These are phyloP conservation scores for Odontarrhena argentea DNA, from an alignment of 345 rosid species.

Conservation along the genomic window DNA sequence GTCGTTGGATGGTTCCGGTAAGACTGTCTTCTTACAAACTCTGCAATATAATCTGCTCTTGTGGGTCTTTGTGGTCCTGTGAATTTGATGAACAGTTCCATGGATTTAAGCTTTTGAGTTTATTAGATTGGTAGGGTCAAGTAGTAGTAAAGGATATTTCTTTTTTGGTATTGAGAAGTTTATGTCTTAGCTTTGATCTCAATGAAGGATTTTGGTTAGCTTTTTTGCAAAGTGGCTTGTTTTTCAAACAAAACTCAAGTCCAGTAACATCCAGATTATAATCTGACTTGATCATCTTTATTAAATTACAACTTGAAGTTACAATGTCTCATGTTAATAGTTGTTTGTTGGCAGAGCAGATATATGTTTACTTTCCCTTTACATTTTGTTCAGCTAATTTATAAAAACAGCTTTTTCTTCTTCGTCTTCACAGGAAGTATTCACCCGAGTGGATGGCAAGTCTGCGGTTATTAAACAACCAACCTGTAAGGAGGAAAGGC, in stretches of 20 bases:
- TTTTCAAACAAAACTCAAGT: neutral
- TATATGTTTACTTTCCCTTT: neutral
- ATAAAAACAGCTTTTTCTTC: neutral
- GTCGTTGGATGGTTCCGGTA: constrained; percentile 87
- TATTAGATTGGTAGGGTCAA: constrained; percentile 15
- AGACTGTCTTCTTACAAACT: neutral
- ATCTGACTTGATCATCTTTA: neutral
- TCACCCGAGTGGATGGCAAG: constrained; percentile 50
- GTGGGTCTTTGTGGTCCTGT: constrained; percentile 16
- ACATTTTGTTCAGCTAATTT: constrained; percentile 17
- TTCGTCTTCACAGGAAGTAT: constrained; percentile 47
- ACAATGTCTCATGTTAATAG: neutral
- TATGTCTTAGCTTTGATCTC: constrained; percentile 23
- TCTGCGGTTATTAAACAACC: constrained; percentile 68
- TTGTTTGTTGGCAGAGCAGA: constrained; percentile 13
- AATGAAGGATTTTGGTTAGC: constrained; percentile 12
- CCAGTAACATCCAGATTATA: neutral
- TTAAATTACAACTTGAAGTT: neutral
- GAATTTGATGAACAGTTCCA: constrained; percentile 8
- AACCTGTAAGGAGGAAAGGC: constrained; percentile 46
- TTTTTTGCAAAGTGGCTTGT: neutral
- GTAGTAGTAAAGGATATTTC: neutral
- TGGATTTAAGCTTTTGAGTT: constrained; percentile 17
- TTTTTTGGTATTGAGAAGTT: neutral
- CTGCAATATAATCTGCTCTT: constrained; percentile 5